These are phyloP conservation scores for Lactarius pseudohatsudake DNA, from an alignment of 768 basidiomycete genomes.

Conservation along the genomic window DNA sequence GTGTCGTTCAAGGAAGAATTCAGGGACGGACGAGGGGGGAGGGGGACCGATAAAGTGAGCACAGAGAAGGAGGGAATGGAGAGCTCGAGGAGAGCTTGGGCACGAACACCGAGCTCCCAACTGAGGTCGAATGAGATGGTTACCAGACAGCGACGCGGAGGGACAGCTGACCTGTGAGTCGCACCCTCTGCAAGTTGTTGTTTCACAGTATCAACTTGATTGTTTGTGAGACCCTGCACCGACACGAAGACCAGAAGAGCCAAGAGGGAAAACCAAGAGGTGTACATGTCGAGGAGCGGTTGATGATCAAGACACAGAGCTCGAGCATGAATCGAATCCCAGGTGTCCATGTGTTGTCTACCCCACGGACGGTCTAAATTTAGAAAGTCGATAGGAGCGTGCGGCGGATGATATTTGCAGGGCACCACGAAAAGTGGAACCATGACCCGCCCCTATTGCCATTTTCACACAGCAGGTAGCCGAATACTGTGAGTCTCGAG, in stretches of 20 bases:
- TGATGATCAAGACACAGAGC: background rate
- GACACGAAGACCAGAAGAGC: background rate
- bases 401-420: background rate
- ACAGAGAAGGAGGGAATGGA: slow-evolving; percentile 49
- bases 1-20: slow-evolving; percentile 32
- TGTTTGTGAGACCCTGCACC: slow-evolving; percentile 40
- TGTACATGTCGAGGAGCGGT: background rate
- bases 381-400: background rate
- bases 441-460: background rate
- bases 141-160: background rate
- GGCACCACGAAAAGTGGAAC: background rate
- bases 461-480: background rate
- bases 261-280: background rate
- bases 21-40: slow-evolving; percentile 34
- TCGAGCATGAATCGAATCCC: background rate
- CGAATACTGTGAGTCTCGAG: background rate
- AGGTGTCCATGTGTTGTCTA: background rate
- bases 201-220: slow-evolving; percentile 40
- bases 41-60: slow-evolving; percentile 35
- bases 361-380: background rate
- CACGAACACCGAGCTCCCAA: slow-evolving; percentile 55
- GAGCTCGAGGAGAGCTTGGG: slow-evolving; percentile 52
- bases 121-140: slow-evolving; percentile 33
- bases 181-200: slow-evolving; percentile 44
- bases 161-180: slow-evolving; percentile 39